phyloP scores from a whole-genome alignment of 495 filamentous ascomycete species.

The Aspergillus funiculosus region DNA sequence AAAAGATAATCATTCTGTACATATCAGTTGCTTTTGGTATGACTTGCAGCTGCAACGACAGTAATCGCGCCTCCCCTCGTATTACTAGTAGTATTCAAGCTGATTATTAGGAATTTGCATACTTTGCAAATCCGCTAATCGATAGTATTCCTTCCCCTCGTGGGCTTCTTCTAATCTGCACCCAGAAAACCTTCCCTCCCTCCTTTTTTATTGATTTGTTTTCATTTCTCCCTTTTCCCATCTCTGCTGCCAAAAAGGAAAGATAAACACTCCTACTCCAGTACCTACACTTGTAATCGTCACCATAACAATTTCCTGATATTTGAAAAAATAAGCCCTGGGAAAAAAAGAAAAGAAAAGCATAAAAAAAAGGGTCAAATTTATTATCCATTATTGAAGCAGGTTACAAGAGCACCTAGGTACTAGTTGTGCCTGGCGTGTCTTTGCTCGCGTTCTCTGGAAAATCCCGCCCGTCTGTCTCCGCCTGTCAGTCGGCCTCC shows the following conservation, averaged over 20 bases:
- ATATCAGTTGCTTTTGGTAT: conserved; percentile 12
- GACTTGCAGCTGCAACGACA: conserved; percentile 23
- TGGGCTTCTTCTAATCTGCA: conserved; percentile 17
- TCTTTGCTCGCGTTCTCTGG: conserved; percentile 19
- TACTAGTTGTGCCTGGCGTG: conserved; percentile 10
- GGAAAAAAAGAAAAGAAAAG: not conserved
- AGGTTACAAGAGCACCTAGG: not conserved
- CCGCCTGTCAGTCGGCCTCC: conserved; percentile 23
- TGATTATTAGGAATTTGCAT: conserved; percentile 11
- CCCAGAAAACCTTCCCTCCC: conserved; percentile 7
- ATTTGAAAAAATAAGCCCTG: not conserved
- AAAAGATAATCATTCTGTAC: too few relatives aligned
- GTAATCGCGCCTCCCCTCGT: conserved; percentile 10
- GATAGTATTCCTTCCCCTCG: conserved; percentile 15
- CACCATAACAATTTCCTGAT: too few relatives aligned
- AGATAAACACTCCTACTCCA: too few relatives aligned
- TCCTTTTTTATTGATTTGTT: not conserved
- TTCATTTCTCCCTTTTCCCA: conserved; percentile 2
- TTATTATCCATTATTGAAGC: not conserved
- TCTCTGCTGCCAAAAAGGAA: conserved; percentile 1
- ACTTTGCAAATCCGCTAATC: conserved; percentile 10
- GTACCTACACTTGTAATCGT: too few relatives aligned
- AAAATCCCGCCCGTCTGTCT: conserved; percentile 24
- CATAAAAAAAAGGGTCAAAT: not conserved
- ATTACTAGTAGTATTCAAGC: conserved; percentile 1